Evolutionary conservation across 2,329 filamentous ascomycete species (phyloP), one percentile per base, ranked within the genome.

Genomic region (Paecilomyces sp.): DNA sequence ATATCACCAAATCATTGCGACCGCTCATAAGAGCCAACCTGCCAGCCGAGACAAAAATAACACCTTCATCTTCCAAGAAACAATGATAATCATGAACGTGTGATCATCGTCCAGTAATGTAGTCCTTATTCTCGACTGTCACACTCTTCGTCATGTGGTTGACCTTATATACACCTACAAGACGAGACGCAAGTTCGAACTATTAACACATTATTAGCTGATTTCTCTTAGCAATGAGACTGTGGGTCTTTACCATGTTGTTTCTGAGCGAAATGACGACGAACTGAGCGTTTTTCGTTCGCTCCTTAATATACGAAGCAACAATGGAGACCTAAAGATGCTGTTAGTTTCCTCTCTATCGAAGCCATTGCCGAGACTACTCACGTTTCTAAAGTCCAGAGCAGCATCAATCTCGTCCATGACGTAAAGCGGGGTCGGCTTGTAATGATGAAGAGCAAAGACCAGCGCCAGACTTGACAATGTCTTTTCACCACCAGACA

Each of bases 371-470:
- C 24, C 1, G 34, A 36, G 52, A 22, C 25, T 28, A 86, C 90
- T 88, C 72, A 96, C 94, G 73, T 99, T 99, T 78, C 92, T 83
- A 82, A 99, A 99, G 80, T 99, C 94, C 78, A 99, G 78, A 31
- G 94, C 94, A 24, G 94, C 94, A 77, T 99, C 94, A 74, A 99
- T 99, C 80, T 99, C 94, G 77, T 99, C 94, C 94, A 99, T 99
- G 69, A 99, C 94, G 75, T 99, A 99, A 63, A 99, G 77, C 57
- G 94, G 94, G 62, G 94, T 99, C 9, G 94, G 94, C 79, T 96
- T 96, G 77, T 97, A 99, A 73, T 97, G 93, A 76, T 99, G 94
- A 68, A 99, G 77, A 31, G 94, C 94, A 80, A 99, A 99, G n/a
- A 99, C 94, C 60, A 99, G 79, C 24, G 94, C 94, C 76, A 99